Percentiles rank a stretch among this genome's conserved stretches.
Evolutionary conservation across 2,329 filamentous ascomycete species (phyloP).

Genomic region (Didymella arachidicola): DNA sequence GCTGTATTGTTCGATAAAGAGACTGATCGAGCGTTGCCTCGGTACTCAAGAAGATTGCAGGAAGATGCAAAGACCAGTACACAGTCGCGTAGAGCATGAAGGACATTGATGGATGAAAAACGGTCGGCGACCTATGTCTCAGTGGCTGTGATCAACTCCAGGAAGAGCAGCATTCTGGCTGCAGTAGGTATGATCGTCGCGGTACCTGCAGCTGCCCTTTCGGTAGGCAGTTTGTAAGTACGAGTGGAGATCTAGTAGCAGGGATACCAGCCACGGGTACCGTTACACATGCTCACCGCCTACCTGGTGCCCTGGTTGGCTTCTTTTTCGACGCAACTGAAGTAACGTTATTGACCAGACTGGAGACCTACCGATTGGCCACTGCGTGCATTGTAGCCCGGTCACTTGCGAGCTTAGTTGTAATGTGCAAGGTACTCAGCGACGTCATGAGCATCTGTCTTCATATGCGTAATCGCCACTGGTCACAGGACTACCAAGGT

Average conservation of each 20-base stretch:
- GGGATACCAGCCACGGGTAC: conserved; percentile 2
- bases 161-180: conserved; percentile 5
- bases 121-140: conserved; percentile 7
- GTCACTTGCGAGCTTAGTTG: not conserved
- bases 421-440: conserved; percentile 1
- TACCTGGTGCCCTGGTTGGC: conserved; percentile 25
- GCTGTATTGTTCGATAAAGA: not conserved
- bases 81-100: not conserved
- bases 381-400: not conserved
- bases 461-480: conserved; percentile 14
- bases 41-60: not conserved
- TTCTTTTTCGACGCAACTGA: conserved; percentile 25
- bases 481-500: conserved; percentile 33
- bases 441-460: conserved; percentile 11
- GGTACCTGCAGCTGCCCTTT: conserved; percentile 15
- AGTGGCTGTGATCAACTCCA: conserved; percentile 11
- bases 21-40: not conserved
- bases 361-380: conserved; percentile 39
- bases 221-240: not conserved
- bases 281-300: conserved; percentile 40
- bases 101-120: not conserved
- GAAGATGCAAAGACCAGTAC: not conserved
- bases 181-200: conserved; percentile 13
- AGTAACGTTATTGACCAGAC: conserved; percentile 22
- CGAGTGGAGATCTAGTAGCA: conserved; percentile 1